Percentiles rank a stretch among this genome's conserved stretches.
Conservation (phyloP, 306 rosid genomes). For the Macrotyloma uniflorum region DNA sequence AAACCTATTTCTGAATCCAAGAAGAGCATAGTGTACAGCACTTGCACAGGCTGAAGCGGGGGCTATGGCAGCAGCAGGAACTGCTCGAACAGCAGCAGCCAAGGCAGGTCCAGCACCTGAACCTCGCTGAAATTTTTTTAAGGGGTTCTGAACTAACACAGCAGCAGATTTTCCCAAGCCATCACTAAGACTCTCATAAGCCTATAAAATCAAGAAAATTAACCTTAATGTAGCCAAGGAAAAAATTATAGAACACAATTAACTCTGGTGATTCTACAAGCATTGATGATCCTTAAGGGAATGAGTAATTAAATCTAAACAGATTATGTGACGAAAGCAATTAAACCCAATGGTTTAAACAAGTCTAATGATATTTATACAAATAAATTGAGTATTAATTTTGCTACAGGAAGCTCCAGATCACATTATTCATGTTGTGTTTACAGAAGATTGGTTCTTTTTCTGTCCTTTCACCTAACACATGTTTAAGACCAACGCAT, state of each 20-base stretch:
- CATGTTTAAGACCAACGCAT: constrained; percentile 11
- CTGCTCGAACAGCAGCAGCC: constrained; percentile 85
- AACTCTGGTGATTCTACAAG: background rate
- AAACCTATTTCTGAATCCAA: constrained; percentile 96
- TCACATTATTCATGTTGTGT: constrained; percentile 3
- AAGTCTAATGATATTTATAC: constrained; percentile 1
- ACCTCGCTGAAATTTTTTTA: constrained; percentile 90
- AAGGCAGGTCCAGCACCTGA: constrained; percentile 90
- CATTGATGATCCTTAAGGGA: constrained; percentile 2
- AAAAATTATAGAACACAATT: constrained; percentile 4
- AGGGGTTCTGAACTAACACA: constrained; percentile 82
- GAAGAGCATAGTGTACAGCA: constrained; percentile 85
- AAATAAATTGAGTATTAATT: background rate
- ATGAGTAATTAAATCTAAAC: constrained; percentile 14
- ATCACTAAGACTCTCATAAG: constrained; percentile 85
- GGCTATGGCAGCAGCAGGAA: constrained; percentile 93
- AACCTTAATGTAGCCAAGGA: constrained; percentile 13
- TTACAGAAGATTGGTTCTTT: background rate
- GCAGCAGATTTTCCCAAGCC: constrained; percentile 97
- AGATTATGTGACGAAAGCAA: constrained; percentile 9
- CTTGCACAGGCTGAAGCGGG: constrained; percentile 99
- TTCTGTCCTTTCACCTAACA: constrained; percentile 22
- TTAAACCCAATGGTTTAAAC: constrained; percentile 16
- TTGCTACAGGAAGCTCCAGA: constrained; percentile 24
- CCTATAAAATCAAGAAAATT: constrained; percentile 58